Evolutionary conservation across 2,329 filamentous ascomycete species (phyloP).

Genomic region (Elsinoe necatrix): DNA sequence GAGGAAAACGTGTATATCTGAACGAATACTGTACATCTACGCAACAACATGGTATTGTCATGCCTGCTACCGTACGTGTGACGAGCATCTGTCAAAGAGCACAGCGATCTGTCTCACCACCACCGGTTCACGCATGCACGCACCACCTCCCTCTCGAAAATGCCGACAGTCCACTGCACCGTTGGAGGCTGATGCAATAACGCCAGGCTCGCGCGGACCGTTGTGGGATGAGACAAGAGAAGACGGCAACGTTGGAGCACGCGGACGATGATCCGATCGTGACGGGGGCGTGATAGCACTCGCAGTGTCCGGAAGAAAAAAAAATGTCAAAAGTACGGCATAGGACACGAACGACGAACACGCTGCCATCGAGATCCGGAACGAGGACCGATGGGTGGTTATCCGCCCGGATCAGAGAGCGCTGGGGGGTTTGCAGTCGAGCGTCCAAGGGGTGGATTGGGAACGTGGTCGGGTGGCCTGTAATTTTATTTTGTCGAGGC

Average conservation of each 20-base stretch:
- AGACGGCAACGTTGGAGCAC: background rate
- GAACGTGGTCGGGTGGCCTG: background rate
- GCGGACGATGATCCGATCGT: background rate
- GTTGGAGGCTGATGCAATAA: constrained; percentile 4
- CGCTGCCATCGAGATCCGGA: background rate
- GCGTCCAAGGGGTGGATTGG: no score
- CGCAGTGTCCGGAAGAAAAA: background rate
- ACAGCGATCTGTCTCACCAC: background rate
- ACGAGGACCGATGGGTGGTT: background rate
- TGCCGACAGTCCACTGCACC: background rate
- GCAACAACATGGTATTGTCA: no score
- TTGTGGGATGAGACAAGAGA: background rate
- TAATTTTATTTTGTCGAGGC: background rate
- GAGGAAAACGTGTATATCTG: background rate
- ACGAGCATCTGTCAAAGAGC: no score
- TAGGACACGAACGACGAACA: background rate
- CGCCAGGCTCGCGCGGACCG: background rate
- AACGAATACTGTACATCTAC: background rate
- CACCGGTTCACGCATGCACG: background rate
- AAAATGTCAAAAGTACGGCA: background rate
- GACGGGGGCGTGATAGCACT: background rate
- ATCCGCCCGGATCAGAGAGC: background rate
- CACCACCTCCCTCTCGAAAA: background rate
- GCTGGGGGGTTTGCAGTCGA: background rate
- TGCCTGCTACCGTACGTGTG: no score